phyloP scores from a whole-genome alignment of 2,329 filamentous ascomycete species.

The Rasamsonia emersonii region DNA sequence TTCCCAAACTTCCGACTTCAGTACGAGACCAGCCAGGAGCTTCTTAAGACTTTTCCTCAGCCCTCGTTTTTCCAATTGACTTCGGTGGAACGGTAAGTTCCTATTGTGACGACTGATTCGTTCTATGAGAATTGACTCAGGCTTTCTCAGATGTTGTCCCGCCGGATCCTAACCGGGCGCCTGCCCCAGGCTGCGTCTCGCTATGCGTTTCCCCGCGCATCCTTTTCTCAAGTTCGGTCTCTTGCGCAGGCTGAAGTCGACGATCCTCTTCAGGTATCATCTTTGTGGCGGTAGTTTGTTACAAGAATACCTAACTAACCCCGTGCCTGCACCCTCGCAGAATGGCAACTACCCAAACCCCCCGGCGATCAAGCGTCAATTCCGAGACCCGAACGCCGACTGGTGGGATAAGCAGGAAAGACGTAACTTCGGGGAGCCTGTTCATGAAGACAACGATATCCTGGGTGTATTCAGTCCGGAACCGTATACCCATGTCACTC shows the following conservation, averaged over 20 bases:
- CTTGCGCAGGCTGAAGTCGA: conserved; percentile 31
- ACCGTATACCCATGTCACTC: conserved; percentile 75
- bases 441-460: conserved; percentile 93
- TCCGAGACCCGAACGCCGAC: conserved; percentile 83
- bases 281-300: no score
- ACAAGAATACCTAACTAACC: no score
- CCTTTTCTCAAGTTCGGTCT: conserved; percentile 32
- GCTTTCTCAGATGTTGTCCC: conserved; percentile 34
- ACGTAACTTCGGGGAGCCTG: conserved; percentile 90
- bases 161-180: conserved; percentile 35
- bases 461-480: conserved; percentile 83
- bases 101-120: neutral
- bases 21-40: no score
- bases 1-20: no score
- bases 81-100: conserved; percentile 20
- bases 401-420: conserved; percentile 99
- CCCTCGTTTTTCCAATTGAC: conserved; percentile 12
- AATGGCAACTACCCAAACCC: conserved; percentile 42
- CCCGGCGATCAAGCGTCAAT: conserved; percentile 68
- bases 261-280: conserved; percentile 36
- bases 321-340: no score
- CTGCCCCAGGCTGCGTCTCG: conserved; percentile 32
- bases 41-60: conserved; percentile 9
- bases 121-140: neutral
- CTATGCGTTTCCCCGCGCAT: conserved; percentile 30